Conservation (phyloP, 2,329 filamentous ascomycete species). For the Beauveria pseudobassiana region DNA sequence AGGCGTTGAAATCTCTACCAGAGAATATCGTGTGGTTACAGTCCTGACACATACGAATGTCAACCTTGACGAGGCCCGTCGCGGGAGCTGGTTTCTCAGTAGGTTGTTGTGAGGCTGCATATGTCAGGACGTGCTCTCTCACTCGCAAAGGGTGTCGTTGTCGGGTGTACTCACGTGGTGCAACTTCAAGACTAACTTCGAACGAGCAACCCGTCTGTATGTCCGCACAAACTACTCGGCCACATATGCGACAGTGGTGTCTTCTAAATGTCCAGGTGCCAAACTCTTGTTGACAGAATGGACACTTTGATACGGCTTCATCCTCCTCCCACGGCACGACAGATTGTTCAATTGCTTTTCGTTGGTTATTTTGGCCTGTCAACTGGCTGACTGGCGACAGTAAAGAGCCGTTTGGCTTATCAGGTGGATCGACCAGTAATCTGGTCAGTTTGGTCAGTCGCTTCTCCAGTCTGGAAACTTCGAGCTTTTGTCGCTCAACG, state of each 20-base stretch:
- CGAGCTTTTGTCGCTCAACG: conserved; percentile 78
- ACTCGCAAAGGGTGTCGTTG: not conserved
- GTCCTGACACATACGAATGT: conserved; percentile 87
- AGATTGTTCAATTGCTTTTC: conserved; percentile 80
- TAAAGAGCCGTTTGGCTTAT: conserved; percentile 52
- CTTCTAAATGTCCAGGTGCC: conserved; percentile 85
- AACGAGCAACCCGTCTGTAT: conserved; percentile 74
- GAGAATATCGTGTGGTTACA: conserved; percentile 60
- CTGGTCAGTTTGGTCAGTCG: conserved; percentile 84
- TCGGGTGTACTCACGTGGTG: conserved; percentile 34
- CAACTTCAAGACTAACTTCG: conserved; percentile 74
- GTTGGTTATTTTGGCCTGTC: conserved; percentile 62
- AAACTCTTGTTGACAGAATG: conserved; percentile 95
- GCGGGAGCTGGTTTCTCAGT: conserved; percentile 34
- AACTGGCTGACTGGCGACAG: conserved; percentile 55
- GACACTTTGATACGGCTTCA: conserved; percentile 68
- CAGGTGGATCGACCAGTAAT: conserved; percentile 67
- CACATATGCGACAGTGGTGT: conserved; percentile 92
- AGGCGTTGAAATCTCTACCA: conserved; percentile 69
- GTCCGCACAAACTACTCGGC: conserved; percentile 88
- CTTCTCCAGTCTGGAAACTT: conserved; percentile 86
- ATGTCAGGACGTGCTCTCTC: conserved; percentile 9
- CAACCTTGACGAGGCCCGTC: conserved; percentile 55
- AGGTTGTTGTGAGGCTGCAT: conserved; percentile 28
- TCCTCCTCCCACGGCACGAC: conserved; percentile 96